Base-by-base conservation (phyloP, 1,284 basidiomycete species). In the Schizophyllum amplum region DNA sequence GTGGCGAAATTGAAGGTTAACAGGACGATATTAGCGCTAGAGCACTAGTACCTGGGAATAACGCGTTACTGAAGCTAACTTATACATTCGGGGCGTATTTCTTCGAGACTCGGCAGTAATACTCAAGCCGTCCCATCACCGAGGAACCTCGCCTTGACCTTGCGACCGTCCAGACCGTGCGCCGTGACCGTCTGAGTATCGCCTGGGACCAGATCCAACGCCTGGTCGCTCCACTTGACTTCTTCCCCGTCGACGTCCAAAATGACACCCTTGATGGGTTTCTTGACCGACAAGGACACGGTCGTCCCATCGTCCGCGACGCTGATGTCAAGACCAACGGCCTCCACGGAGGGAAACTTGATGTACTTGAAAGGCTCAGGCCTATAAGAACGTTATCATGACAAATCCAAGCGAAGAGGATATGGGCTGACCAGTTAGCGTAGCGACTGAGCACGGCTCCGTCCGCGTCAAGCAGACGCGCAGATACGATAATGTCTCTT, bases 361-460 rank as follows among this genome's bases (percentile, higher is more conserved):
- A 95, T 84, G 71, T 83, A 94, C 72, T 96, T 95, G 79, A 87
- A 94, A 24, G 93, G 93, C 69, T 94, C 90, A 11, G 90, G 90
- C 90, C 90, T 92, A 62, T 54, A 51, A 57, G 53, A 53, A 52
- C 42, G 58, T 51, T 54, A 56, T 52, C 58, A 61, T 54, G 58
- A 53, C 55, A 24, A 46, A 33, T 24, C 23, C 47, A 56, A 54
- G 59, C 33, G 51, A 53, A 57, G 49, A 56, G 20, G 26, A 51
- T 52, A 46, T 5, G 5, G 27, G 60, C 75, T 55, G 64, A 89
- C 88, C 89, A 91, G 67, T 91, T 92, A 9, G 84, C 81, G 71
- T 86, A 88, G 59, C 93, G 79, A n/a, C 80, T 86, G 25, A 94
- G 71, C 46, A 94, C 82, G 4, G 65, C 66, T 5, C 81, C 79